Evolutionary conservation across 2,329 filamentous ascomycete genomes (phyloP).

Genomic region (Aspergillus eucalypticola): DNA sequence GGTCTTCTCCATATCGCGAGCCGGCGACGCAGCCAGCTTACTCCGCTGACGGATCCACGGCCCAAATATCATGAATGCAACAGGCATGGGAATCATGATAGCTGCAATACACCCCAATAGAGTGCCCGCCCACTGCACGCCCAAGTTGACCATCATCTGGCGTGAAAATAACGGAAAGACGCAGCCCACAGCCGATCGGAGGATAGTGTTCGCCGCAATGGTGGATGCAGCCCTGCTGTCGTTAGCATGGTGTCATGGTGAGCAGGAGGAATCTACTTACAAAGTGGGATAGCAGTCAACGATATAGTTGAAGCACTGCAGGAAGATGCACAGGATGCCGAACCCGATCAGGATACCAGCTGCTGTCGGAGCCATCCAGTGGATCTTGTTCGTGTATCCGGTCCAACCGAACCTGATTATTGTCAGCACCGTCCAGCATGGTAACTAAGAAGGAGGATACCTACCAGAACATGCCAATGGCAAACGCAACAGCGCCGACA

Average conservation of each 20-base stretch:
- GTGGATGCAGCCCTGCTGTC: conserved; percentile 38
- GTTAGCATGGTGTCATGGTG: background rate
- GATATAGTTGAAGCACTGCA: conserved; percentile 41
- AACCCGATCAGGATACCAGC: conserved; percentile 34
- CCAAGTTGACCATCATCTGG: conserved; percentile 43
- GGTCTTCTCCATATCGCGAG: conserved; percentile 13
- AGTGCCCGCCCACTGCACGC: conserved; percentile 42
- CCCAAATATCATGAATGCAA: conserved; percentile 35
- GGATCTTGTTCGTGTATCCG: conserved; percentile 33
- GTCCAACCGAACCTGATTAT: conserved; percentile 36
- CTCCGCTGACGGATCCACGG: conserved; percentile 32
- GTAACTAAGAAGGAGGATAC: background rate
- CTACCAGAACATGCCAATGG: conserved; percentile 41
- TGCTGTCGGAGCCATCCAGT: conserved; percentile 37
- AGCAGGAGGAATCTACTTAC: conserved; percentile 28
- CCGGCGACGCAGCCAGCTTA: conserved; percentile 25
- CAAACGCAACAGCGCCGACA: conserved; percentile 36
- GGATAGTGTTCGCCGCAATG: conserved; percentile 43
- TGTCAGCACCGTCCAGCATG: background rate
- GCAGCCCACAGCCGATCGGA: conserved; percentile 41
- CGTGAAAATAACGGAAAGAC: conserved; percentile 42
- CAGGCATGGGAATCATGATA: conserved; percentile 41
- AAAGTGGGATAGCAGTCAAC: conserved; percentile 44
- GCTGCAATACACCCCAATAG: conserved; percentile 40
- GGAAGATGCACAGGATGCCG: conserved; percentile 36